phyloP scores from a whole-genome alignment of 176 grass and related monocot species.

The Aegilops longissima region DNA sequence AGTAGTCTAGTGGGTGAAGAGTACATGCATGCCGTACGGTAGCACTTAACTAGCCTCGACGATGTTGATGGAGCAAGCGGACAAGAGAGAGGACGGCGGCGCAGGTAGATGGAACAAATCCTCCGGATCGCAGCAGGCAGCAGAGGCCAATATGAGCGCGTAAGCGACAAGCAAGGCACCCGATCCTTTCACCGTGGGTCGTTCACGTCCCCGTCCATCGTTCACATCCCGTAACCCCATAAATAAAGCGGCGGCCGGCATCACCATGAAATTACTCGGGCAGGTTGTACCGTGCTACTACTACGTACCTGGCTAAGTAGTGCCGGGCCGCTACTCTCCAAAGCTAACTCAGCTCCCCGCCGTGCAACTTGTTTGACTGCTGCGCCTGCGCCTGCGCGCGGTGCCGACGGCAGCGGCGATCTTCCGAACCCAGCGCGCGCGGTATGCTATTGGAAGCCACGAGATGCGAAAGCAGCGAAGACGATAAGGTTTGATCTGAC shows the following conservation, averaged over 20 bases:
- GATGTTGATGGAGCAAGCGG: not conserved
- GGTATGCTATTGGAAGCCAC: not conserved
- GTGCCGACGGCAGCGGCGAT: not conserved
- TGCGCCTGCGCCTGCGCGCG: not conserved
- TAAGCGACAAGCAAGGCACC: not conserved
- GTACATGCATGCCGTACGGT: slow-evolving; percentile 16
- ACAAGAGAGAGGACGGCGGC: not conserved
- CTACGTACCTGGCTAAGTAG: slow-evolving; percentile 17
- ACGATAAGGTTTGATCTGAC: not conserved
- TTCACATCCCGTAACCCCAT: not conserved
- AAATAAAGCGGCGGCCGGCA: not conserved
- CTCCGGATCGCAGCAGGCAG: not conserved
- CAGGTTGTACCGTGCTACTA: not conserved
- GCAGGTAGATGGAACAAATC: not conserved
- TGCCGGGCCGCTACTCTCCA: slow-evolving; percentile 19
- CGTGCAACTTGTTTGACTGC: not conserved
- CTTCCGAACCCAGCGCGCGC: not conserved
- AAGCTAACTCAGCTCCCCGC: not conserved
- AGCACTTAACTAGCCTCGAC: slow-evolving; percentile 3
- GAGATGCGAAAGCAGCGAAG: not conserved
- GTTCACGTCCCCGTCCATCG: slow-evolving; percentile 4
- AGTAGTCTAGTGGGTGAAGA: not conserved
- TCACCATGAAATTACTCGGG: not conserved
- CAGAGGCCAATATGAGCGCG: not conserved
- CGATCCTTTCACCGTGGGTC: not conserved